Conservation (phyloP, 164 flowering plant genomes). For the Magnolia sinica region DNA sequence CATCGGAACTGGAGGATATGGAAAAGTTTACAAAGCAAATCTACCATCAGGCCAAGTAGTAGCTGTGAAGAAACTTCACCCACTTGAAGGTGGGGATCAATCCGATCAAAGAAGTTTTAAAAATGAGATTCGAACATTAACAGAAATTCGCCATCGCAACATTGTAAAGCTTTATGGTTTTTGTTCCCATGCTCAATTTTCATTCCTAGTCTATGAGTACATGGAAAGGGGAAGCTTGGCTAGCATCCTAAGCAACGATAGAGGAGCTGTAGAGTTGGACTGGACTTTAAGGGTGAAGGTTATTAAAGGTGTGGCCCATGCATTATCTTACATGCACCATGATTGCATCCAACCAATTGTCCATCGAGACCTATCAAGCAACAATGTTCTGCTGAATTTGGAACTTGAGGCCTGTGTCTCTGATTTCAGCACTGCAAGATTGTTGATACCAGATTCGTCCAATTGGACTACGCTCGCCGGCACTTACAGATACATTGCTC, state of each 20-base stretch:
- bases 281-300: slow-evolving; percentile 50
- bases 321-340: slow-evolving; percentile 67
- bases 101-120: slow-evolving; percentile 29
- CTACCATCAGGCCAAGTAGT: slow-evolving; percentile 40
- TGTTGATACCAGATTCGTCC: slow-evolving; percentile 41
- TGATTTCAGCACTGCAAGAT: slow-evolving; percentile 63
- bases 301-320: slow-evolving; percentile 68
- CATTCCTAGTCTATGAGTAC: slow-evolving; percentile 61
- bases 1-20: slow-evolving; percentile 65
- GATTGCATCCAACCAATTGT: slow-evolving; percentile 57
- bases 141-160: slow-evolving; percentile 60
- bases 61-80: slow-evolving; percentile 52
- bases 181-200: slow-evolving; percentile 32
- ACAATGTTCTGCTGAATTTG: slow-evolving; percentile 48
- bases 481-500: slow-evolving; percentile 67
- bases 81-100: slow-evolving; percentile 23
- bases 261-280: slow-evolving; percentile 21
- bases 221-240: slow-evolving; percentile 55
- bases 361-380: slow-evolving; percentile 55
- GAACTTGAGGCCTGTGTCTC: slow-evolving; percentile 47
- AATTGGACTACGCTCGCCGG: slow-evolving; percentile 59
- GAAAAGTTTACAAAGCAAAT: slow-evolving; percentile 51
- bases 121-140: slow-evolving; percentile 52
- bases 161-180: slow-evolving; percentile 61
- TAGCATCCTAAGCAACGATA: slow-evolving; percentile 29